Base-by-base conservation (phyloP, 176 grass and related monocot genomes). In the Oryza meridionalis region DNA sequence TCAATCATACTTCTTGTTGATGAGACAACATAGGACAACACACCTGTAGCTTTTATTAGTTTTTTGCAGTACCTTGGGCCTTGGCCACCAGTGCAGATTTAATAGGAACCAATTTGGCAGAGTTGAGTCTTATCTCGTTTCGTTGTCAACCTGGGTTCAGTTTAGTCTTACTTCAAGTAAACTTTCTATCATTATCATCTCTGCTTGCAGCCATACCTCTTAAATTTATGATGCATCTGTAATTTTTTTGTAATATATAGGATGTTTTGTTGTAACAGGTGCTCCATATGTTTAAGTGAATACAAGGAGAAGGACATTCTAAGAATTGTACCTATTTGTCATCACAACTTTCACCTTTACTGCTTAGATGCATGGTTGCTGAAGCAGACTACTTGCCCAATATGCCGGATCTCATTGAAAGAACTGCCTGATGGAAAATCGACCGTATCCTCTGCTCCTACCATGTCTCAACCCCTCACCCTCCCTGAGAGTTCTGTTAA, bases 281-380 rank as follows among this genome's bases (percentile, higher is more conserved):
- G 92, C 61, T 91, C 95, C 40, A 97, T 97, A 82, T 97, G 95
- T 88, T 90, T 97, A 78, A 82, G 88, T 5, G 95, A 97, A 51
- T 97, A 94, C 83, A 86, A 76, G 21, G 92, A 97, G 72, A 94
- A 88, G 84, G 88, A 94, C 43, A 79, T 90, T 62, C 76, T 97
- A 69, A 86, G 92, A 61, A 80, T 94, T 16, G 80, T 97, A 72
- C 92, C 95, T 17, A 70, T 86, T 64, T 97, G 95, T 32, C 86
- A 6, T 32, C 95, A 94, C 70, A 91, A 45, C 49, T 97, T 97
- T 51, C 95, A 94, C 81, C 82, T 84, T 81, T 38, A 76, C 44
- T 97, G 95, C 83, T 91, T 97, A 67, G 92, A 97, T 81, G 49
- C 86, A 82, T 94, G 95, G 92, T 72, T 97, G 75, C 86, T 91